Evolutionary conservation across 352 stramenopile species (phyloP), one percentile per base, ranked within the genome.

Genomic region (Halophytophthora batemanensis): DNA sequence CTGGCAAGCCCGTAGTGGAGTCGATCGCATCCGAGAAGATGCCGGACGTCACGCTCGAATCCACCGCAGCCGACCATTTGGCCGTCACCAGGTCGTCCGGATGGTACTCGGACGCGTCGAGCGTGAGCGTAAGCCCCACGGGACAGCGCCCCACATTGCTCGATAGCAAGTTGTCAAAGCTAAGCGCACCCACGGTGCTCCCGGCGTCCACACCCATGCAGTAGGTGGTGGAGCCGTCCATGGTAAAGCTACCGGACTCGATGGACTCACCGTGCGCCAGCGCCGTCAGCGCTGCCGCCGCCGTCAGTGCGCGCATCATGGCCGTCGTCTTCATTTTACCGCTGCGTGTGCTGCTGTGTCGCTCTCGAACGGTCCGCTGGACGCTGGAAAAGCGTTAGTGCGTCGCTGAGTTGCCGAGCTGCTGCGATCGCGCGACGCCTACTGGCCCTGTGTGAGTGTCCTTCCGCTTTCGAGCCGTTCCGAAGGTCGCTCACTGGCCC

Each of bases 11-110:
- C 3, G 66, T 75, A 33, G 19, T 43, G 14, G 60, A n/a, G 60
- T 91, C 63, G 51, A 90, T 69, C 6, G 75, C 66, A 34, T 77
- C 78, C 0, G 81, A 77, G 59, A 92, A 92, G 25, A 83, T 83
- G 62, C 66, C 66, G 47, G 54, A 69, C 21, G 43, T 42, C n/a
- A 87, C 33, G 3, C 48, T 68, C 3, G 38, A 42, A 42, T 69
- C 57, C 15, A 56, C 59, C 13, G 58, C 71, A 10, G 74, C 71
- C 31, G 62, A 56, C 77, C 77, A 90, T 19, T 74, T 79, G 50
- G 90, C 67, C 1, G 54, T 70, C 25, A 92, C 34, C 12, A 56
- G 48, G n/a, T 83, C 66, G 34, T 60, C 73, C 54, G 75, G 60
- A 48, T 83, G 69, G 28, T 84, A 71, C 31, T 72, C 74, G 14